Percentiles rank a stretch among this genome's conserved stretches.
These are phyloP conservation scores for Thymus mandschuricus DNA, from an alignment of 257 asterid species.

Conservation along the genomic window DNA sequence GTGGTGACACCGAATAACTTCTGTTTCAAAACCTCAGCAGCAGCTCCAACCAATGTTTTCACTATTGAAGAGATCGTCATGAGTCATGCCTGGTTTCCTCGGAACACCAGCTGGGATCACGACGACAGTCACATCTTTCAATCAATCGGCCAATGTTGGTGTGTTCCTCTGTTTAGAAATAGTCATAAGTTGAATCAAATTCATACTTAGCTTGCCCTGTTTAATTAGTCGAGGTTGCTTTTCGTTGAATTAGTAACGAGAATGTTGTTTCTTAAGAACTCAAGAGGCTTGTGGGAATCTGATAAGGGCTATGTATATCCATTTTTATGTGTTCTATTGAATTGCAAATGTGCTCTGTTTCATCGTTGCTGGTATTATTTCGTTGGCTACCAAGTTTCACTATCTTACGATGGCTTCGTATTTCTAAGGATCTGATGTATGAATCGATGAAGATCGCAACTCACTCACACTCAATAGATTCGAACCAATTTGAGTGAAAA, in stretches of 20 bases:
- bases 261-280: no score
- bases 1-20: constrained; percentile 88
- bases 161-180: no score
- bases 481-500: no score
- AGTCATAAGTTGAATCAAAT: no score
- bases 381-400: background rate
- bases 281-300: no score
- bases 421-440: no score
- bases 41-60: constrained; percentile 68
- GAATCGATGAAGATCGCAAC: no score
- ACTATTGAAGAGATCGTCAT: constrained; percentile 88
- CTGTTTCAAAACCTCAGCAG: constrained; percentile 78
- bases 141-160: constrained; percentile 46
- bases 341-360: background rate
- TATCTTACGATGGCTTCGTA: background rate
- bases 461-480: no score
- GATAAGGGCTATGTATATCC: no score
- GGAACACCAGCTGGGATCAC: constrained; percentile 93
- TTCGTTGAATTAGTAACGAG: no score
- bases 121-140: constrained; percentile 70
- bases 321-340: background rate
- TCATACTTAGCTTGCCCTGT: no score
- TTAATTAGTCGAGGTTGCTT: no score
- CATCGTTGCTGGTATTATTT: background rate
- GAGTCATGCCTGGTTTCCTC: constrained; percentile 89